Percentiles rank a stretch among this genome's conserved stretches.
These are phyloP conservation scores for Bjerkandera adusta DNA, from an alignment of 1,284 basidiomycete species.

Conservation along the genomic window DNA sequence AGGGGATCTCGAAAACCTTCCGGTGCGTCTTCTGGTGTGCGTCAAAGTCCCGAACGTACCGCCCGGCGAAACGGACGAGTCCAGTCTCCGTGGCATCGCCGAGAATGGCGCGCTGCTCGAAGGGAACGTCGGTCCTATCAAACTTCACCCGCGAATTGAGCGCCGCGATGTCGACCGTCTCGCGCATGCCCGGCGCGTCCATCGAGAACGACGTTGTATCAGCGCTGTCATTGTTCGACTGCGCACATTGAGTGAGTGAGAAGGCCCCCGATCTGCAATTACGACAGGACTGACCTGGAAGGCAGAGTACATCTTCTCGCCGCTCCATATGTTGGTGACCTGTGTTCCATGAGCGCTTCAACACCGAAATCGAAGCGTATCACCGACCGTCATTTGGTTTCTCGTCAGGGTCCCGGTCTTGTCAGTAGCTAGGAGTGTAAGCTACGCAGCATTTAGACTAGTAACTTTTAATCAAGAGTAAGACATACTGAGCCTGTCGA, in stretches of 20 bases:
- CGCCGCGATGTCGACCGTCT: constrained; percentile 61
- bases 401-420: constrained; percentile 76
- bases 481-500: constrained; percentile 20
- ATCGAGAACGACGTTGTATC: constrained; percentile 48
- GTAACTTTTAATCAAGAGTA: neutral
- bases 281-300: constrained; percentile 44
- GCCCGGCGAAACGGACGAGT: constrained; percentile 62
- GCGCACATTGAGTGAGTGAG: too few species aligned
- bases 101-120: constrained; percentile 59
- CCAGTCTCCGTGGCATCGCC: constrained; percentile 73
- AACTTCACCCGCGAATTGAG: constrained; percentile 71
- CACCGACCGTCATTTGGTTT: constrained; percentile 63
- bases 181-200: constrained; percentile 53
- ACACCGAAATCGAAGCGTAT: neutral
- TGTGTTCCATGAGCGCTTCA: constrained; percentile 19
- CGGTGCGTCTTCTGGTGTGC: constrained; percentile 46
- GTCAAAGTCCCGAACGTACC: constrained; percentile 52
- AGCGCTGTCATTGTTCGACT: constrained; percentile 66
- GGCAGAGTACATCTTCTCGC: constrained; percentile 55
- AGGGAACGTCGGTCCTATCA: constrained; percentile 59
- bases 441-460: constrained; percentile 25
- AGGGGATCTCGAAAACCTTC: constrained; percentile 68
- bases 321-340: constrained; percentile 65
- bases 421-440: constrained; percentile 69
- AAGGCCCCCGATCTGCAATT: neutral